A percentile compares a stretch with the other conserved stretches of the same genome.
These are phyloP conservation scores for Venturia oleaginea DNA, from an alignment of 2,329 filamentous ascomycete genomes.

Conservation along the genomic window DNA sequence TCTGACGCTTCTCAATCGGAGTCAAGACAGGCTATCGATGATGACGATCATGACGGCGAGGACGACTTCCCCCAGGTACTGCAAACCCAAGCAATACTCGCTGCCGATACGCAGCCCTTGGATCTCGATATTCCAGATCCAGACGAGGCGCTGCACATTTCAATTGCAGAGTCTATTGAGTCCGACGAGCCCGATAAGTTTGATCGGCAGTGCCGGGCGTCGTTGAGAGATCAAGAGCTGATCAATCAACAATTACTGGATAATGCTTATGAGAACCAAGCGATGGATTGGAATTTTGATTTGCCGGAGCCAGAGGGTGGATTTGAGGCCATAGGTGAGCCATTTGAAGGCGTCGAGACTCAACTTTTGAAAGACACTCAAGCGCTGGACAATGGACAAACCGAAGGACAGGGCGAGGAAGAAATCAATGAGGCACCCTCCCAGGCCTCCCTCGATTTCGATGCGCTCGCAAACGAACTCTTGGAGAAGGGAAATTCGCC, in stretches of 20 bases:
- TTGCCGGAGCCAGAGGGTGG: slow-evolving; percentile 4
- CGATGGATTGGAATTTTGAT: background rate
- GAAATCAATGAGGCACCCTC: background rate
- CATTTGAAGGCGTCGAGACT: background rate
- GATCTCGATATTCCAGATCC: slow-evolving; percentile 10
- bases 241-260: slow-evolving; percentile 7
- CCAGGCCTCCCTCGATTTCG: background rate
- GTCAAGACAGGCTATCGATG: background rate
- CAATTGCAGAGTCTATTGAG: background rate
- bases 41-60: background rate
- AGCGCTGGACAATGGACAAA: background rate
- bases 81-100: slow-evolving; percentile 9
- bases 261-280: background rate
- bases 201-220: background rate
- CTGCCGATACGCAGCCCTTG: background rate
- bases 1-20: background rate
- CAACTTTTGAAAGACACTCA: background rate
- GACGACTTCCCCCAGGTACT: background rate
- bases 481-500: slow-evolving; percentile 22
- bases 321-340: background rate
- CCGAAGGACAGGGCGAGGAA: background rate
- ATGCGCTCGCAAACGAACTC: background rate
- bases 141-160: background rate
- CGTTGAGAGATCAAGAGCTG: slow-evolving; percentile 8
- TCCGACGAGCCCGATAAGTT: background rate